A percentile compares a stretch with the other conserved stretches of the same genome.
phyloP scores from a whole-genome alignment of 1,284 basidiomycete genomes.

The Agroathelia rolfsii region DNA sequence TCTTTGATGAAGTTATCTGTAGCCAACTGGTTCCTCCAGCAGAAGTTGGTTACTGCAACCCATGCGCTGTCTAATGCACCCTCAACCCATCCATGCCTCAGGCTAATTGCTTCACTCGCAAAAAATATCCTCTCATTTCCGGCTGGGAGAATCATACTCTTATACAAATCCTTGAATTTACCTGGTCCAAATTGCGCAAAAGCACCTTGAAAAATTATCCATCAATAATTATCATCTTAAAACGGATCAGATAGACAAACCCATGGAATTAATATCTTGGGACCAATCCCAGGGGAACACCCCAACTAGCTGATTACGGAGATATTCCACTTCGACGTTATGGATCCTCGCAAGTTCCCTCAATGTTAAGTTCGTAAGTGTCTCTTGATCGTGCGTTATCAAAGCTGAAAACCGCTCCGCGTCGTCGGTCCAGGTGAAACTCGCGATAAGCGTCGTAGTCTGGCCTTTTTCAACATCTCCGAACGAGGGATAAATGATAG shows the following conservation, averaged over 20 bases:
- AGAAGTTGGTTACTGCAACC: no score
- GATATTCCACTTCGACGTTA: constrained; percentile 5
- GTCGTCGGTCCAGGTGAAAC: constrained; percentile 15
- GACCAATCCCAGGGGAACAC: constrained; percentile 18
- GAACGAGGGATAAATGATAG: constrained; percentile 22
- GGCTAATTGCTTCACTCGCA: constrained; percentile 14
- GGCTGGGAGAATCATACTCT: constrained; percentile 9
- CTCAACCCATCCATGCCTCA: constrained; percentile 13
- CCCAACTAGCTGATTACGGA: constrained; percentile 16
- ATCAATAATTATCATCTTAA: background rate
- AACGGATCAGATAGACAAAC: no score
- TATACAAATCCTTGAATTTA: constrained; percentile 12
- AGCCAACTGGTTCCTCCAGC: no score
- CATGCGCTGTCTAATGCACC: constrained; percentile 6
- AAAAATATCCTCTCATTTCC: constrained; percentile 11
- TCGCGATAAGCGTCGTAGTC: constrained; percentile 11
- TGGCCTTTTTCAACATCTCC: constrained; percentile 10
- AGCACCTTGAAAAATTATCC: constrained; percentile 6
- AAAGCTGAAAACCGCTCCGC: constrained; percentile 9
- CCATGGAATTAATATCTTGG: constrained; percentile 15
- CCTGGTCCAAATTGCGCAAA: constrained; percentile 13
- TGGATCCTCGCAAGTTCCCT: constrained; percentile 11
- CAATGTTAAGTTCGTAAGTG: constrained; percentile 9
- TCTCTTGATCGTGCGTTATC: no score
- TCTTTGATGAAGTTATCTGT: no score